Percentiles rank a stretch among this genome's conserved stretches.
phyloP scores from a whole-genome alignment of 2,329 filamentous ascomycete species.

The Alternaria consortialis region DNA sequence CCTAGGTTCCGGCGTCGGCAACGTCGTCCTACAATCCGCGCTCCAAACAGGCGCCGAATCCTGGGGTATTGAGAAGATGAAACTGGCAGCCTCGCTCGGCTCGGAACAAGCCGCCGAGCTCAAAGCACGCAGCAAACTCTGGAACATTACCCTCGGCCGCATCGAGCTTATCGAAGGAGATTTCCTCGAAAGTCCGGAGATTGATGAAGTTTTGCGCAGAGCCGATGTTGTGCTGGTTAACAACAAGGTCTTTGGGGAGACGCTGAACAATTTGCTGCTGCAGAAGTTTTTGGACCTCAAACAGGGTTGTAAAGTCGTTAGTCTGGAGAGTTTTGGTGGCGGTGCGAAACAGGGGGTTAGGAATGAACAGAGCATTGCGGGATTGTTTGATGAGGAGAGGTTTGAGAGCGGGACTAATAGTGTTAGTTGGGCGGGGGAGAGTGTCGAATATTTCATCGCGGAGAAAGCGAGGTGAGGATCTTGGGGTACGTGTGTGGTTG shows the following conservation, averaged over 20 bases:
- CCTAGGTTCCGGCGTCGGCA: constrained; percentile 93
- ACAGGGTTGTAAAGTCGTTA: constrained; percentile 87
- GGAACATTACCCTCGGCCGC: constrained; percentile 82
- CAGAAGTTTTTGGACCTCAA: constrained; percentile 95
- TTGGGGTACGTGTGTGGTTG: too few relatives aligned
- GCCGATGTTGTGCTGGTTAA: constrained; percentile 98
- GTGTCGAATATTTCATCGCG: constrained; percentile 88
- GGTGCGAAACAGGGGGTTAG: constrained; percentile 72
- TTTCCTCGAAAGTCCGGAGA: constrained; percentile 77
- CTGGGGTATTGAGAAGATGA: constrained; percentile 97
- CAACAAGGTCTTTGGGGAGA: constrained; percentile 93
- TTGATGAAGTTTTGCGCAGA: constrained; percentile 76
- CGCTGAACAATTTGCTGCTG: constrained; percentile 83
- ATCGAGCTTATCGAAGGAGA: constrained; percentile 85
- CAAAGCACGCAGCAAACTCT: constrained; percentile 81
- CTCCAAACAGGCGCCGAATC: constrained; percentile 92
- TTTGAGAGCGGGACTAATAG: constrained; percentile 73
- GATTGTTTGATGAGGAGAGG: constrained; percentile 79
- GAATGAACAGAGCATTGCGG: constrained; percentile 82
- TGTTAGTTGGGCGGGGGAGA: constrained; percentile 90
- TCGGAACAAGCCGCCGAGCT: constrained; percentile 85
- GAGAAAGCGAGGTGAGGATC: constrained; percentile 54
- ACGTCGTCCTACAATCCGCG: constrained; percentile 92
- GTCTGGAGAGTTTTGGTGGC: constrained; percentile 85
- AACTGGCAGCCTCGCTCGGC: constrained; percentile 84